Evolutionary conservation across 176 grass and related monocot species (phyloP).

Genomic region (Oropetium thomaeum): DNA sequence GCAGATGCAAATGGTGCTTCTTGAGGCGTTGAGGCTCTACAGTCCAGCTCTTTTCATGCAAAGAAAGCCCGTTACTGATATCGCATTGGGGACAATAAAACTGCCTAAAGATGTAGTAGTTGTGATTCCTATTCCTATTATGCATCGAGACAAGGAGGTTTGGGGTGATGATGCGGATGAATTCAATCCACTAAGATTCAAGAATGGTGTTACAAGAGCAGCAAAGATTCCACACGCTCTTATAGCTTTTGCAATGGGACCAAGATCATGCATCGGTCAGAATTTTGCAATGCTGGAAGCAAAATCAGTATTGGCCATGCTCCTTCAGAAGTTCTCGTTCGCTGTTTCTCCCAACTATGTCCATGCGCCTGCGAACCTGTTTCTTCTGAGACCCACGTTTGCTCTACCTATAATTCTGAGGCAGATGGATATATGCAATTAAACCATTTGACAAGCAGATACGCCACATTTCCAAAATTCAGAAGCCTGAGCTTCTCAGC

Average conservation of each 20-base stretch:
- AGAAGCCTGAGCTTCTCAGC: not conserved
- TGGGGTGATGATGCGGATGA: constrained; percentile 29
- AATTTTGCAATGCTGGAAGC: constrained; percentile 27
- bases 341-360: constrained; percentile 23
- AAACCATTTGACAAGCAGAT: not conserved
- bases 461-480: not conserved
- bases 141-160: constrained; percentile 29
- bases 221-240: constrained; percentile 15
- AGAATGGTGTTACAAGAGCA: constrained; percentile 13
- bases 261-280: constrained; percentile 25
- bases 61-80: not conserved
- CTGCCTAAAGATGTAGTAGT: constrained; percentile 12
- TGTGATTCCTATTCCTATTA: constrained; percentile 6
- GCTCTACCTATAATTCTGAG: constrained; percentile 3
- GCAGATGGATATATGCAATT: not conserved
- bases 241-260: constrained; percentile 21
- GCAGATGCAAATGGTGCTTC: constrained; percentile 40
- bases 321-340: constrained; percentile 25
- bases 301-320: constrained; percentile 4
- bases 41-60: constrained; percentile 9
- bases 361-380: not conserved
- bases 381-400: constrained; percentile 14
- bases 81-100: constrained; percentile 9
- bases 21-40: constrained; percentile 34
- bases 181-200: constrained; percentile 20